phyloP scores from a whole-genome alignment of 1,284 basidiomycete genomes.

The Papiliotrema nemorosa region DNA sequence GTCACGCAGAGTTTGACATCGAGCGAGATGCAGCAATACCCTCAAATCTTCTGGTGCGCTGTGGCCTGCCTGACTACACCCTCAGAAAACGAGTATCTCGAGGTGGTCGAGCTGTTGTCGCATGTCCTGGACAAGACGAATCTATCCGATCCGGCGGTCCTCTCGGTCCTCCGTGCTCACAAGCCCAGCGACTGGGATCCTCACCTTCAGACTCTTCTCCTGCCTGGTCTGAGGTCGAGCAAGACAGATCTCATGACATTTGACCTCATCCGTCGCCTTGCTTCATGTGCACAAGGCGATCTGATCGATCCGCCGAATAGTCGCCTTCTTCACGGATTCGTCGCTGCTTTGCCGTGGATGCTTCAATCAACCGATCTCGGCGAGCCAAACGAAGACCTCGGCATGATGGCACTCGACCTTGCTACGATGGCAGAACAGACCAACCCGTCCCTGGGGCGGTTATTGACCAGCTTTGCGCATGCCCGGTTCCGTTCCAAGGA shows the following conservation, averaged over 20 bases:
- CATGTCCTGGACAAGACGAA: conserved; percentile 69
- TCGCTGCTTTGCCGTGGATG: conserved; percentile 83
- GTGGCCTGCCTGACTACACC: conserved; percentile 78
- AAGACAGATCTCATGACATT: conserved; percentile 67
- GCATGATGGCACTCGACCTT: conserved; percentile 71
- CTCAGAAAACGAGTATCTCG: conserved; percentile 74
- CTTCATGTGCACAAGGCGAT: conserved; percentile 61
- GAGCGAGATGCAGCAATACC: conserved; percentile 60
- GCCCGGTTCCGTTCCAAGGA: conserved; percentile 86
- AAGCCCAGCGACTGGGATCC: conserved; percentile 70
- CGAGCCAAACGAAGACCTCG: conserved; percentile 60
- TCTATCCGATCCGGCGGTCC: conserved; percentile 62
- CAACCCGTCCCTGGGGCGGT: conserved; percentile 69
- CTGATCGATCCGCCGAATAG: conserved; percentile 70
- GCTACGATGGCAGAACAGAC: conserved; percentile 71
- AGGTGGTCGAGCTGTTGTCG: conserved; percentile 66
- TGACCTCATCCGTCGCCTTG: conserved; percentile 63
- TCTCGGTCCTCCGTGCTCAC: conserved; percentile 63
- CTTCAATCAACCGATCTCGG: conserved; percentile 71
- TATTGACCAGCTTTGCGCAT: conserved; percentile 85
- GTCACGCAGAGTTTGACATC: conserved; percentile 61
- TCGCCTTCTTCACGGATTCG: conserved; percentile 78
- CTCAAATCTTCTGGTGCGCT: conserved; percentile 84
- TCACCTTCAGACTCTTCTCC: conserved; percentile 68
- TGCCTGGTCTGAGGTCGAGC: conserved; percentile 78